Percentiles rank a stretch among this genome's conserved stretches.
Conservation (phyloP, 768 basidiomycete genomes). For the Mycena vulgaris region DNA sequence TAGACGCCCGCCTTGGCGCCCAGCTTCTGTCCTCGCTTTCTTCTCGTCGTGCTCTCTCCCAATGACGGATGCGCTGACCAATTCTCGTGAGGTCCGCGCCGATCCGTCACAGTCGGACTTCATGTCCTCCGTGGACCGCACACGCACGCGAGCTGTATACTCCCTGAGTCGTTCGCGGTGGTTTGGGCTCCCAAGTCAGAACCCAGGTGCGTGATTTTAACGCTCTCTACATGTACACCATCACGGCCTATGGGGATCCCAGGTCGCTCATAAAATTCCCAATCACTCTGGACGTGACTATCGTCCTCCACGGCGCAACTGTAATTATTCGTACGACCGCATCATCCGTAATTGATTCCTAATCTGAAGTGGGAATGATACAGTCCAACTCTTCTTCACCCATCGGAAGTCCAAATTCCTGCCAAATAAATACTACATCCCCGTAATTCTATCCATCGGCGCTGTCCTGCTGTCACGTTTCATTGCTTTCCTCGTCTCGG, state of each 20-base stretch:
- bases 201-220: no score
- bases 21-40: no score
- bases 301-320: constrained; percentile 19
- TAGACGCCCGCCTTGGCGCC: no score
- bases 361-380: background rate
- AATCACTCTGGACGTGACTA: constrained; percentile 11
- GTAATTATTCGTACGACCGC: constrained; percentile 2
- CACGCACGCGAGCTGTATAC: no score
- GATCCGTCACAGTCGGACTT: no score
- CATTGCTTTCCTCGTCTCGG: constrained; percentile 8
- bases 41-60: no score
- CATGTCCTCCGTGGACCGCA: no score
- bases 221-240: constrained; percentile 24
- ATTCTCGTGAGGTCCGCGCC: no score
- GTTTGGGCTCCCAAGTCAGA: no score
- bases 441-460: no score
- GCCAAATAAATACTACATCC: background rate
- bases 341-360: background rate
- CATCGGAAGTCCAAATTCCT: constrained; percentile 13
- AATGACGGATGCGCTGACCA: no score
- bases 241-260: constrained; percentile 6
- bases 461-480: background rate
- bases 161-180: no score
- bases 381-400: constrained; percentile 27
- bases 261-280: constrained; percentile 15